Base-by-base conservation (phyloP, 306 rosid genomes). In the Lathyrus sativus region DNA sequence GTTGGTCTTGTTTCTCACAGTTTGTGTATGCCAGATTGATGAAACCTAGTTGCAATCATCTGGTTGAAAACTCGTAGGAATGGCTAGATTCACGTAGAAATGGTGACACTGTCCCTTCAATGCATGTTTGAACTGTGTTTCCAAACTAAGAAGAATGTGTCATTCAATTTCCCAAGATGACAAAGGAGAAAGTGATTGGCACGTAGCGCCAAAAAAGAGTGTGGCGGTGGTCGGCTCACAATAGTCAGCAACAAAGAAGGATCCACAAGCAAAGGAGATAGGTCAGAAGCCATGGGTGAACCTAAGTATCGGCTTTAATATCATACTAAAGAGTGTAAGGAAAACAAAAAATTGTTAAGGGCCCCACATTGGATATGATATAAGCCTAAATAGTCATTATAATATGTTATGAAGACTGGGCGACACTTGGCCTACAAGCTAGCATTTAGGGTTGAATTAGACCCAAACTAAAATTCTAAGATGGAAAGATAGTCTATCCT, bases 391-490 rank as follows among this genome's bases (percentile, higher is more conserved):
- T 48, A 49, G 53, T 46, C 28, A 7, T 49, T 7, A 17, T 8
- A 17, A 49, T 1, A 7, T 49, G 28, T 7, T 6, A 49, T 49
- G 17, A 15, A 9, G 38, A 33, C 38, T 3, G 12, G 56, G 19
- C 8, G 35, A 54, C 35, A 54, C 35, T 54, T 54, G 15, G 9
- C 35, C 35, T 33, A 54, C 14, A 54, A 22, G 60, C 60, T 22
- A 54, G 35, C 31, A 54, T 54, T 19, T 54, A 11, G 35, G 14
- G 13, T 54, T 54, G 33, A 24, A 13, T 22, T 22, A 26, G 14
- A 54, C 60, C 33, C 33, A 22, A 54, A 54, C 35, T 19, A 33
- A 53, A 53, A 54, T 24, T 22, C 60, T 54, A 54, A 22, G 59
- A 54, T 54, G 37, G 37, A 24, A 54, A 24, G 15, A 54, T 26